Evolutionary conservation across 805 yeast genomes (phyloP), one percentile per base, ranked within the genome.

Genomic region (Candida cerambycidarum): DNA sequence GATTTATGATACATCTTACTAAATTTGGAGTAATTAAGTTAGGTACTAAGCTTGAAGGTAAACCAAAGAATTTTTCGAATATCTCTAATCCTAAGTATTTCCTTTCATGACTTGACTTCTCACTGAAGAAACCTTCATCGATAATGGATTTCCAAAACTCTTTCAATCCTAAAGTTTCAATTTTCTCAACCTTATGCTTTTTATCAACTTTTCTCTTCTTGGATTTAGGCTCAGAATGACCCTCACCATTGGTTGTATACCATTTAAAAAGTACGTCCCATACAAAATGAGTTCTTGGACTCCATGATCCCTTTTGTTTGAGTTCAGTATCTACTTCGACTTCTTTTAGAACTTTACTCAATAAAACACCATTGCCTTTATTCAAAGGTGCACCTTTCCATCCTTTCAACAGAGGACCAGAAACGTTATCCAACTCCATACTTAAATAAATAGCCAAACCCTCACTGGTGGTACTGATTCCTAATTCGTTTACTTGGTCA

Each of bases 41-140:
- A 9, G 45, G 43, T 10, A 67, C 49, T 21, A 41, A 28, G 1
- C 45, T 46, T 3, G 53, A 41, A 4, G 65, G 47, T 2, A 43
- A 32, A 2, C 39, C 42, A 32, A 82, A 57, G 42, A 80, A 71
- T 39, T 72, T 66, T 32, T 65, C 71, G 47, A 90, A 80, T 9
- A 89, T 75, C 52, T 85, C 85, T 53, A 90, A 80, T 0, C 97
- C 98, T 77, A 88, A 78, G 61, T 75, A 86, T 59, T 90, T 92
- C 44, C 96, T 73, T 60, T 90, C 97, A 24, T 83, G 78, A 1
- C 97, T 89, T 0, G 96, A 73, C 50, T 82, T 79, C 28, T 79
- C 80, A 4, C 86, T 71, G 52, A 92, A 90, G 46, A 86, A 78
- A 3, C 85, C 76, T 53, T 89, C 93, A 57, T 92, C 97, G 12